Evolutionary conservation across 2,329 filamentous ascomycete genomes (phyloP), one percentile per base, ranked within the genome.

Genomic region (Cadophora sp.): DNA sequence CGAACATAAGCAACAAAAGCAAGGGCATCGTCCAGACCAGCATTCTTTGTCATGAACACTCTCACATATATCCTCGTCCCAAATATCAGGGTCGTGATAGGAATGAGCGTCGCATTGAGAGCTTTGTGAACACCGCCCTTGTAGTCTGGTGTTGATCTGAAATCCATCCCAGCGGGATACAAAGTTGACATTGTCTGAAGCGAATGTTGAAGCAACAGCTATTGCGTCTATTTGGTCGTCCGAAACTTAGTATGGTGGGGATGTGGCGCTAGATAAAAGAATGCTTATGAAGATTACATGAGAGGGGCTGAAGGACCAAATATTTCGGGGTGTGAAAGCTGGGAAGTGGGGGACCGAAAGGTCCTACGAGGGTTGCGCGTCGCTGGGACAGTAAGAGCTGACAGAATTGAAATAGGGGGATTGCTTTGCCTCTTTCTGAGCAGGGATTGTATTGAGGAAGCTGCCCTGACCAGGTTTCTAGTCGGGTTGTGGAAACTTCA

Each of bases 1-100:
- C 73, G 66, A 66, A 74, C 73, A 56, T 68, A 78, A 30, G 74
- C 74, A 8, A 76, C 50, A 24, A 69, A 56, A 9, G 75, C 73
- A 11, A 78, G 62, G 5, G 60, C 66, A 72, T 79, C 78, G 66
- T 79, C 77, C 24, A 73, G 53, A 1, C 77, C 77, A 7, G 73
- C 68, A 8, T 70, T 69, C 59, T 77, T 79, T 18, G 74, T 76
- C 69, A 79, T 75, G 65, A 72, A 70, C 39, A 71, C 65, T 22
- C 78, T 66, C 6, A 75, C 75, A 64, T 76, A 77, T 20, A 78
- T 62, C 7, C 77, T 71, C n/a, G 71, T 51, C 3, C 64, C 63
- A 39, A 75, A 69, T 36, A 78, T 67, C 13, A 77, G 13, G 2
- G 72, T 74, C 43, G 78, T 76, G 24, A 79, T 65, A 50, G 65